phyloP scores from a whole-genome alignment of 2,329 filamentous ascomycete species.

The Hymenoscyphus albidus region DNA sequence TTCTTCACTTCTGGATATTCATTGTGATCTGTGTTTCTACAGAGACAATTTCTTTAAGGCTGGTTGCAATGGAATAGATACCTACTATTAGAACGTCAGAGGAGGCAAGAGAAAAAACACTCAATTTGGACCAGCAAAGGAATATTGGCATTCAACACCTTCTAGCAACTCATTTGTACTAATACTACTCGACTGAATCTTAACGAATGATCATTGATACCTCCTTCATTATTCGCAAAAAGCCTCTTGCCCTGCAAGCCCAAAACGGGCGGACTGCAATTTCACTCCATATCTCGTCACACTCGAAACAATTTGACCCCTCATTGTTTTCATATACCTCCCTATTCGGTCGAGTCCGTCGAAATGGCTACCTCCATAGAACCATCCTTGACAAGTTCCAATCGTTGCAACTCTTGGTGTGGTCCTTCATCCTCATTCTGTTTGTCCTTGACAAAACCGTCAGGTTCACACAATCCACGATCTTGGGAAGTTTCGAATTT shows the following conservation, averaged over 20 bases:
- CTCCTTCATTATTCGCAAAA: neutral
- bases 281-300: neutral
- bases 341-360: neutral
- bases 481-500: neutral
- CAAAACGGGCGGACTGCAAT: neutral
- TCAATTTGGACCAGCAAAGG: neutral
- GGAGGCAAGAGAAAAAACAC: neutral
- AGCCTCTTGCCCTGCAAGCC: neutral
- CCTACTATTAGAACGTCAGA: too few species aligned
- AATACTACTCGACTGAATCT: neutral
- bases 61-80: too few species aligned
- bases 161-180: neutral
- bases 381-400: slow-evolving; percentile 4
- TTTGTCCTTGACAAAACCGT: neutral
- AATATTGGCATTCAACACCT: neutral
- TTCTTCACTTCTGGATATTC: too few species aligned
- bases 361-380: slow-evolving; percentile 6
- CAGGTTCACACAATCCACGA: neutral
- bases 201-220: neutral
- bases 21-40: too few species aligned
- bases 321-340: neutral
- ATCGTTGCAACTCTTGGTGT: neutral
- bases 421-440: neutral
- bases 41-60: too few species aligned
- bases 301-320: neutral